Conservation (phyloP, 2,329 filamentous ascomycete species). For the Ophiocordyceps camponoti-rufipedis region DNA sequence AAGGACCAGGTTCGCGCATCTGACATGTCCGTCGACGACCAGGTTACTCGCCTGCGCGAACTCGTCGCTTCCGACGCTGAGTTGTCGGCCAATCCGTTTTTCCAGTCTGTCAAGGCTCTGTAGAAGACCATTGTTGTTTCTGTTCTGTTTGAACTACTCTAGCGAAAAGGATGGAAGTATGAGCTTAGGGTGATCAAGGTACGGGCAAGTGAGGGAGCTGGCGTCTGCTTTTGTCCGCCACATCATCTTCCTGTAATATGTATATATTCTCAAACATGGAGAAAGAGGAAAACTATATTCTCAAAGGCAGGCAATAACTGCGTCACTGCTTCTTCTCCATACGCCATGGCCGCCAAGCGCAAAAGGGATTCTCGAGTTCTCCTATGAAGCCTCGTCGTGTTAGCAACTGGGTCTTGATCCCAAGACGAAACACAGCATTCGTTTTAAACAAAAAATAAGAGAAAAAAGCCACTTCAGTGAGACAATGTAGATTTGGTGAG, state of each 20-base stretch:
- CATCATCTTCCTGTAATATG: not conserved
- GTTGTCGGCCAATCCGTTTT: slow-evolving; percentile 48
- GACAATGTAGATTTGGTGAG: slow-evolving; percentile 14
- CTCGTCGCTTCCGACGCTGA: slow-evolving; percentile 57
- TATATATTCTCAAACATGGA: not conserved
- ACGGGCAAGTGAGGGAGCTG: not conserved
- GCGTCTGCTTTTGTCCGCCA: not conserved
- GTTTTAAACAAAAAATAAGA: too few relatives aligned
- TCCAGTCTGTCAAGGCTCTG: slow-evolving; percentile 42
- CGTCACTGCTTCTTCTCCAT: too few relatives aligned
- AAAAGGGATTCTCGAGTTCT: too few relatives aligned
- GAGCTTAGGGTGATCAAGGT: not conserved
- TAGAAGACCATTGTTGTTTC: not conserved
- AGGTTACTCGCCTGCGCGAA: slow-evolving; percentile 61
- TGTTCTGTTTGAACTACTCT: not conserved
- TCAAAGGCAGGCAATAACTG: too few relatives aligned
- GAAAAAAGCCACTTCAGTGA: not conserved
- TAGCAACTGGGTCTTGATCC: too few relatives aligned
- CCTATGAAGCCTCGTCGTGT: too few relatives aligned
- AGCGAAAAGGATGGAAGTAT: too few relatives aligned
- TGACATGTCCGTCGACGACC: slow-evolving; percentile 51
- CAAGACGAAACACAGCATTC: too few relatives aligned
- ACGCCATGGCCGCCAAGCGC: too few relatives aligned
- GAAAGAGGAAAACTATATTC: not conserved
- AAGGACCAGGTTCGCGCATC: slow-evolving; percentile 49